Evolutionary conservation across 2,329 filamentous ascomycete species (phyloP).

Genomic region (Fusarium poae): DNA sequence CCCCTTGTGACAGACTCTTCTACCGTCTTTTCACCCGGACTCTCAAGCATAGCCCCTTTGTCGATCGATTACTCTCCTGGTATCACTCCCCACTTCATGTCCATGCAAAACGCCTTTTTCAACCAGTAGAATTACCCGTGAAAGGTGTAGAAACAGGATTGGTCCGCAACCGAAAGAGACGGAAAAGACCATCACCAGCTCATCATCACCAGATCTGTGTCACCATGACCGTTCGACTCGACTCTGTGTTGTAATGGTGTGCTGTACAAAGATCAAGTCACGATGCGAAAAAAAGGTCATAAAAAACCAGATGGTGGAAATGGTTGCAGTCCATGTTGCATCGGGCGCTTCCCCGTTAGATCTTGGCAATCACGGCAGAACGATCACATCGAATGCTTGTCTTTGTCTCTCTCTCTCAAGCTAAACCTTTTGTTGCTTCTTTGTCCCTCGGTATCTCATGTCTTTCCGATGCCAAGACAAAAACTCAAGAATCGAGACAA

Average conservation of each 20-base stretch:
- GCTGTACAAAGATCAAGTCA: background rate
- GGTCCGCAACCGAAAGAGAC: background rate
- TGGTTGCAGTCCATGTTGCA: background rate
- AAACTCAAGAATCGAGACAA: background rate
- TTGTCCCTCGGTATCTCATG: background rate
- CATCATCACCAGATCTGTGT: conserved; percentile 10
- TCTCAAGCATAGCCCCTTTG: conserved; percentile 17
- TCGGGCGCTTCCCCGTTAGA: background rate
- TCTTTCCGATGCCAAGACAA: background rate
- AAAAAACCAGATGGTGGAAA: background rate
- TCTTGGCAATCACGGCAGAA: conserved; percentile 5
- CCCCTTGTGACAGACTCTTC: conserved; percentile 5
- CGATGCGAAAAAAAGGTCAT: background rate
- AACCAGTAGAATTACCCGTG: conserved; percentile 4
- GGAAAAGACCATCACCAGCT: background rate
- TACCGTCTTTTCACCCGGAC: background rate
- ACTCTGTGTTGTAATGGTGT: background rate
- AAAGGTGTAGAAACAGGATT: conserved; percentile 11
- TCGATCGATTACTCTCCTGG: conserved; percentile 3
- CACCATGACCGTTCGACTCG: background rate
- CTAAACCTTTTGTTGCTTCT: background rate
- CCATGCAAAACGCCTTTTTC: background rate
- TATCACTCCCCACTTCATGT: background rate
- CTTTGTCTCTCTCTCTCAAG: background rate
- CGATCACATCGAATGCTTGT: background rate